phyloP scores from a whole-genome alignment of 1,284 basidiomycete genomes.

The Leccinum variabile region DNA sequence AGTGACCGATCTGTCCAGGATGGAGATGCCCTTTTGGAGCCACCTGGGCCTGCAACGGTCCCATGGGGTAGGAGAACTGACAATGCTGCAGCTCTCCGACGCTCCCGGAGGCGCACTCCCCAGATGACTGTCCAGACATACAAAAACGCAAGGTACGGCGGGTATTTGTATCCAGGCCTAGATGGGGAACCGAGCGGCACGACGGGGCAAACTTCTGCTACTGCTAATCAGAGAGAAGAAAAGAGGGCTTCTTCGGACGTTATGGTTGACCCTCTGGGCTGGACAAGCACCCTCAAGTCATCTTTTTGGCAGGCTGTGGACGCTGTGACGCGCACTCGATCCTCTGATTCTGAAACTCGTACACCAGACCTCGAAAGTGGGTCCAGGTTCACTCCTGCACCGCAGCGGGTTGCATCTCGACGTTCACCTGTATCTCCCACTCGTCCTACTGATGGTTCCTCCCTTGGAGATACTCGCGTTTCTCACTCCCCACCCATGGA shows the following conservation, averaged over 20 bases:
- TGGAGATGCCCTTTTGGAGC: slow-evolving; percentile 15
- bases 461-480: not conserved
- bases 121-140: slow-evolving; percentile 7
- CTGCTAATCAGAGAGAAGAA: not conserved
- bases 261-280: slow-evolving; percentile 21
- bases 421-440: slow-evolving; percentile 12
- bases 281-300: slow-evolving; percentile 37
- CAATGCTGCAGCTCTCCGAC: slow-evolving; percentile 25
- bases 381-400: slow-evolving; percentile 26
- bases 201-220: not conserved
- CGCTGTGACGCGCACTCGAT: slow-evolving; percentile 30
- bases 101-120: slow-evolving; percentile 13
- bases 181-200: slow-evolving; percentile 1
- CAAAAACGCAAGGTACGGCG: slow-evolving; percentile 13
- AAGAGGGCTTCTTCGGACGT: not conserved
- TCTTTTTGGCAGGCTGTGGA: slow-evolving; percentile 40
- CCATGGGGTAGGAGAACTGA: slow-evolving; percentile 30
- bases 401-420: slow-evolving; percentile 22
- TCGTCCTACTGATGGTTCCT: not conserved
- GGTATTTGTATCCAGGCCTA: slow-evolving; percentile 11
- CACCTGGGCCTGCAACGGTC: slow-evolving; percentile 30
- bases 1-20: not conserved
- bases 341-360: slow-evolving; percentile 5
- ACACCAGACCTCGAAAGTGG: slow-evolving; percentile 4
- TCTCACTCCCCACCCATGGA: not conserved